Percentiles rank a stretch among this genome's conserved stretches.
Conservation (phyloP, 1,284 basidiomycete species). For the Phylloporus sp. region DNA sequence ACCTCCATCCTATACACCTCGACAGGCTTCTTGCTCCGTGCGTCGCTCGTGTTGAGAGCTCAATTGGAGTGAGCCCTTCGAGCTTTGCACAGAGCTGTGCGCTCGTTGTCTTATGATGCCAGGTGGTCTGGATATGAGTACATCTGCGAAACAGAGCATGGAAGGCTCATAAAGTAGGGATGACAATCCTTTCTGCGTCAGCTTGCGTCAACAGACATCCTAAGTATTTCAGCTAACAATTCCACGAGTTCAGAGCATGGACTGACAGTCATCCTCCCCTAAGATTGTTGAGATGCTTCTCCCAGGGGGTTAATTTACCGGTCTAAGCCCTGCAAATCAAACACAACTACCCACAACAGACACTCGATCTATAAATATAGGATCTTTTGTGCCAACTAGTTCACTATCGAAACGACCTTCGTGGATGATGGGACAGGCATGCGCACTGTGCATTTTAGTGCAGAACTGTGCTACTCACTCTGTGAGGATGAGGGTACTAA, state of each 20-base stretch:
- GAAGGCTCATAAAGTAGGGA: constrained; percentile 30
- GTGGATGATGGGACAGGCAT: constrained; percentile 29
- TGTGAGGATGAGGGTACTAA: not conserved
- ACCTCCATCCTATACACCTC: constrained; percentile 56
- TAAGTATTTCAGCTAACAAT: not conserved
- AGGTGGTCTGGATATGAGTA: constrained; percentile 92
- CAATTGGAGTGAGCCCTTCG: constrained; percentile 90
- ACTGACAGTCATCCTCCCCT: constrained; percentile 6
- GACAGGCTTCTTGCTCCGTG: constrained; percentile 94
- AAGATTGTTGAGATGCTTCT: constrained; percentile 28
- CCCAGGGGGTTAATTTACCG: constrained; percentile 6
- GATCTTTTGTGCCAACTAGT: not conserved
- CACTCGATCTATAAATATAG: not conserved
- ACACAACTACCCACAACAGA: not conserved
- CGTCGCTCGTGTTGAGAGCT: constrained; percentile 96
- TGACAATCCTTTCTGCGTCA: constrained; percentile 29
- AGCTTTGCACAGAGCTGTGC: constrained; percentile 91
- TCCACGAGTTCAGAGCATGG: constrained; percentile 23
- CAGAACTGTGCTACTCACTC: constrained; percentile 1
- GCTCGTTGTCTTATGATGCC: constrained; percentile 97
- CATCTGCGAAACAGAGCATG: constrained; percentile 27
- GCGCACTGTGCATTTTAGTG: constrained; percentile 23
- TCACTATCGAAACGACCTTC: constrained; percentile 14
- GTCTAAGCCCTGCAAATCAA: not conserved
- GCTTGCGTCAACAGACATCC: not conserved